A percentile compares a stretch with the other conserved stretches of the same genome.
Conservation (phyloP, 352 stramenopile genomes). For the Phytophthora macrochlamydospora region DNA sequence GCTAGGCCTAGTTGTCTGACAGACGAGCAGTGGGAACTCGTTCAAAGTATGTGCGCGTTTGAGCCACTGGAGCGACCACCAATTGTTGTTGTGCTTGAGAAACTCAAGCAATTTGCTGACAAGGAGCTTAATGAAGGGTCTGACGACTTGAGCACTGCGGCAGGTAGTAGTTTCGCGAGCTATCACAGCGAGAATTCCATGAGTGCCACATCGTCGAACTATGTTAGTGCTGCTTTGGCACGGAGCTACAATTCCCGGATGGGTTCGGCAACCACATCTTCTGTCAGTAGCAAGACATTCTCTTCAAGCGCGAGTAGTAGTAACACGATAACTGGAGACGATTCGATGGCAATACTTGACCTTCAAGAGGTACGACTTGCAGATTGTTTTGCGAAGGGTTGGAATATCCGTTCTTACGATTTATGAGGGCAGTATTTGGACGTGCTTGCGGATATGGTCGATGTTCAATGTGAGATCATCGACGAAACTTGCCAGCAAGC, state of each 20-base stretch:
- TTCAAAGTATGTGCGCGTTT: slow-evolving; percentile 23
- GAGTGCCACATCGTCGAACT: neutral
- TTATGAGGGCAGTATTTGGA: slow-evolving; percentile 10
- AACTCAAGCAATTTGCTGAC: slow-evolving; percentile 19
- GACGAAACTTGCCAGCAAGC: slow-evolving; percentile 20
- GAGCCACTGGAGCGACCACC: slow-evolving; percentile 17
- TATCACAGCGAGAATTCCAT: slow-evolving; percentile 5
- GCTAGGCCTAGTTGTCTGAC: slow-evolving; percentile 9
- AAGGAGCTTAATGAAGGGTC: slow-evolving; percentile 10
- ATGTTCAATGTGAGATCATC: slow-evolving; percentile 14
- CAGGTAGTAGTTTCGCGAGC: neutral
- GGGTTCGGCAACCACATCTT: slow-evolving; percentile 7
- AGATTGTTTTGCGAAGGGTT: neutral
- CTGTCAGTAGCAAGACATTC: slow-evolving; percentile 13
- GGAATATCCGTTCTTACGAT: too few species aligned
- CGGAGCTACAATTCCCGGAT: slow-evolving; percentile 3
- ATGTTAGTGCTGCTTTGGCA: neutral
- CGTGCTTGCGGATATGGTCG: slow-evolving; percentile 13
- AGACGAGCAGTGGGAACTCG: slow-evolving; percentile 29
- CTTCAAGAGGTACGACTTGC: slow-evolving; percentile 9
- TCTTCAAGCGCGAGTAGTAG: slow-evolving; percentile 17
- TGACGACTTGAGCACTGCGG: neutral
- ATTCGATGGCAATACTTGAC: slow-evolving; percentile 6
- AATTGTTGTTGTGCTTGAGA: slow-evolving; percentile 17
- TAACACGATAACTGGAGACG: slow-evolving; percentile 9